Conservation (phyloP, 768 basidiomycete genomes). For the Leccinum barrowsii region DNA sequence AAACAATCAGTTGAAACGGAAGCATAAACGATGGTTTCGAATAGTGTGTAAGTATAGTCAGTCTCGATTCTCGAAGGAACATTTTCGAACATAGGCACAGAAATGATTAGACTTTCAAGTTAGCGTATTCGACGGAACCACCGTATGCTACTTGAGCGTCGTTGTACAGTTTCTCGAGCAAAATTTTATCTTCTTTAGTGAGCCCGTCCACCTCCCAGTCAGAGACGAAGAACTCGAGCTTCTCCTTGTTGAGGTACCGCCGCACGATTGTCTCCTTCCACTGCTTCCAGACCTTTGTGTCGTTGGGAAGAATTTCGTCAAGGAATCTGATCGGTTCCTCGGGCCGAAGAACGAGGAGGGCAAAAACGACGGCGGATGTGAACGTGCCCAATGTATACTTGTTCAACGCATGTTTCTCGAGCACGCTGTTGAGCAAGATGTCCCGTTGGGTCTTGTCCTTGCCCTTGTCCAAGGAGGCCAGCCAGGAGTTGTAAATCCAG, state of each 20-base stretch:
- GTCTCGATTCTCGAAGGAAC: no score
- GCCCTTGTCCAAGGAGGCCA: conserved; percentile 29
- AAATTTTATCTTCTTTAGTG: neutral
- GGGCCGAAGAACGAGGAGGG: conserved; percentile 8
- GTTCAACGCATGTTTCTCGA: neutral
- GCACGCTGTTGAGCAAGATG: neutral
- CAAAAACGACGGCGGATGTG: conserved; percentile 18
- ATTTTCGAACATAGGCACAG: no score
- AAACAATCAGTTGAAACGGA: no score
- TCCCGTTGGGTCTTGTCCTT: conserved; percentile 10
- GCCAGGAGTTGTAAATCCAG: conserved; percentile 23
- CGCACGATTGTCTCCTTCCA: conserved; percentile 17
- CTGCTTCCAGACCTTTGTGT: conserved; percentile 18
- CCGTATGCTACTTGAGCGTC: no score
- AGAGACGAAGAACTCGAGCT: conserved; percentile 16
- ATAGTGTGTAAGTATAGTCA: no score
- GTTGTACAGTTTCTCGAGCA: no score
- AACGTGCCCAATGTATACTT: conserved; percentile 12
- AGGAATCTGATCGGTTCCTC: conserved; percentile 12
- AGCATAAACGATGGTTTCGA: no score
- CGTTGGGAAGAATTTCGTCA: conserved; percentile 14
- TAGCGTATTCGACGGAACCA: neutral
- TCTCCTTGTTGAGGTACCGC: conserved; percentile 5
- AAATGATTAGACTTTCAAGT: no score
- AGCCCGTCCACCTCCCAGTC: conserved; percentile 19